Evolutionary conservation across 306 rosid genomes (phyloP).

Genomic region (Cicer arietinum): DNA sequence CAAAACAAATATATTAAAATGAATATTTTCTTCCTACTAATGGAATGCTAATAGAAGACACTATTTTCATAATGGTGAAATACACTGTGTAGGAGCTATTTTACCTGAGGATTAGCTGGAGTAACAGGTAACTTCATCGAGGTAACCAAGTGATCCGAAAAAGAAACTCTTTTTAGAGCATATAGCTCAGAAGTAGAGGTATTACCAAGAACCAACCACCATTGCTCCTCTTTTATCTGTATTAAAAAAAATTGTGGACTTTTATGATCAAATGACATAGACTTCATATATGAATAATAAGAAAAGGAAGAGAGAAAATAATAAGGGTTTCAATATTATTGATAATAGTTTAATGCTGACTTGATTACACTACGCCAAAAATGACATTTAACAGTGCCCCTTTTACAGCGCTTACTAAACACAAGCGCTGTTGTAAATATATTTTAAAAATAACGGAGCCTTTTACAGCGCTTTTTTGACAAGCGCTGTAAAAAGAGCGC

Average conservation of each 20-base stretch:
- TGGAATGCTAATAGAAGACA: conserved; percentile 13
- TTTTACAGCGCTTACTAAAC: too few species aligned
- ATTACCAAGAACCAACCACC: conserved; percentile 97
- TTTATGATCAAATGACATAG: not conserved
- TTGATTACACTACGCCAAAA: too few species aligned
- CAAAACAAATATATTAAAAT: conserved; percentile 29
- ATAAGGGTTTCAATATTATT: too few species aligned
- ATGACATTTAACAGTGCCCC: too few species aligned
- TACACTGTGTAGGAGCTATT: not conserved
- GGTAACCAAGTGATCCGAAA: conserved; percentile 74
- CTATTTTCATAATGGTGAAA: not conserved
- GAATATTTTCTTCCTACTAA: conserved; percentile 23
- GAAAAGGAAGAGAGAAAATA: too few species aligned
- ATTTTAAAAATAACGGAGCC: too few species aligned
- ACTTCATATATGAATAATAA: conserved; percentile 22
- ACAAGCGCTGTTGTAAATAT: too few species aligned
- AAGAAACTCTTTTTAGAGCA: conserved; percentile 83
- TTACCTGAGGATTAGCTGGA: conserved; percentile 61
- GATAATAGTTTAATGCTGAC: too few species aligned
- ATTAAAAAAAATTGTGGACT: conserved; percentile 22
- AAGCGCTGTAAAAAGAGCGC: too few species aligned
- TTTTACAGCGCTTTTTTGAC: too few species aligned
- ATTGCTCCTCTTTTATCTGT: conserved; percentile 93
- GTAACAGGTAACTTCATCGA: conserved; percentile 75
- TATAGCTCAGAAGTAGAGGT: conserved; percentile 70